Base-by-base conservation (phyloP, 495 filamentous ascomycete genomes). In the Aspergillus ostianus region DNA sequence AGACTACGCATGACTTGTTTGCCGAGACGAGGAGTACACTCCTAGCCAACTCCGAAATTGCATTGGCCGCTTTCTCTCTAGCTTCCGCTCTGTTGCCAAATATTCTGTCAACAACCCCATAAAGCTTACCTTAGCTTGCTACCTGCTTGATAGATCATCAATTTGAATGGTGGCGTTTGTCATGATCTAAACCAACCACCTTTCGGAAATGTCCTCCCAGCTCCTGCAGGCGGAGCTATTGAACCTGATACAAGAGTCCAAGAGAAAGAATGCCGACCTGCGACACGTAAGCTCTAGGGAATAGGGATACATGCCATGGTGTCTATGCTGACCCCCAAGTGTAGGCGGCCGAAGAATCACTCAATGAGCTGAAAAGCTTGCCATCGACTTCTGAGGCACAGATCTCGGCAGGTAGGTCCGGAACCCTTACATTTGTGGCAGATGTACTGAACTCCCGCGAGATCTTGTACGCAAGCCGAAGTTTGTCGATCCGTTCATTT, bases 181-280 rank as follows among this genome's bases (percentile, higher is more conserved):
- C 61, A 78, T 74, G 75, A 55, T 66, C 57, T 77, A 65, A 73
- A 68, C 54, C 61, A 63, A 55, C 64, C 45, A 54, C 49, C 48
- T 49, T 61, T 64, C 69, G 67, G 71, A 83, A 69, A 98, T 98
- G 94, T 96, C 91, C 67, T 86, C 92, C 57, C 91, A 95, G 79
- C 85, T 98, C 58, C 83, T 98, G 62, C 88, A 87, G 64, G 85
- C 88, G 51, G 94, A 98, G 81, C 87, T 98, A 64, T 82, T 88
- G 65, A 96, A 90, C 74, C 84, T 98, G 65, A 89, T 97, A 55
- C 93, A 97, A 69, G 94, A 98, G 72, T 93, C 92, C 66, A 96
- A 95, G 73, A 85, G 93, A 61, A 98, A 95, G 75, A 87, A 96
- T 72, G 81, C 85, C 55, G 94, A 98, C 62, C 74, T 98, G 46